Conservation (phyloP, 2,329 filamentous ascomycete species). For the Lasiodiplodia hormozganensis region DNA sequence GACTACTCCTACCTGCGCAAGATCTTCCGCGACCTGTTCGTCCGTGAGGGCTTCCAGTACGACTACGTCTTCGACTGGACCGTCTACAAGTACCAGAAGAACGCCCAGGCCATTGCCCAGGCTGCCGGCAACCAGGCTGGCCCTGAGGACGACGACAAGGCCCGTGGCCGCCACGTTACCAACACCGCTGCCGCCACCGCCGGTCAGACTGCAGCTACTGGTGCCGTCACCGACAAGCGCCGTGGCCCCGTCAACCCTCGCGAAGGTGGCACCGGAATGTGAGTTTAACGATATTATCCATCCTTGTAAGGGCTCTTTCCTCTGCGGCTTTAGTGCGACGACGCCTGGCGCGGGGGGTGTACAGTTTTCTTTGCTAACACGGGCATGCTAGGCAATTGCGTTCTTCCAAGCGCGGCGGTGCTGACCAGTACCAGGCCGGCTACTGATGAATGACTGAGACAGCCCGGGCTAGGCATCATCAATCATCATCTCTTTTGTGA, state of each 20-base stretch:
- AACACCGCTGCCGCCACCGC: slow-evolving; percentile 71
- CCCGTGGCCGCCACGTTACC: slow-evolving; percentile 61
- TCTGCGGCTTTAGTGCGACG: slow-evolving; percentile 79
- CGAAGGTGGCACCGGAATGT: slow-evolving; percentile 94
- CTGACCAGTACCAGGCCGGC: slow-evolving; percentile 55
- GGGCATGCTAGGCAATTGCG: slow-evolving; percentile 57
- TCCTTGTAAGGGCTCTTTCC: slow-evolving; percentile 89
- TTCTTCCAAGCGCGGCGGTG: slow-evolving; percentile 58
- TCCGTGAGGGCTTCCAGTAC: slow-evolving; percentile 99
- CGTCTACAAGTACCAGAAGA: slow-evolving; percentile 99
- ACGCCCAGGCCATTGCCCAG: slow-evolving; percentile 91
- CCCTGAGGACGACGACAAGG: slow-evolving; percentile 79
- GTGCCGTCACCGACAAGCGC: slow-evolving; percentile 69
- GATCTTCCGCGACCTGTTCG: slow-evolving; percentile 99
- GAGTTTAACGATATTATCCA: slow-evolving; percentile 76
- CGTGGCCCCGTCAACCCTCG: slow-evolving; percentile 77
- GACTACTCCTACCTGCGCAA: slow-evolving; percentile 99
- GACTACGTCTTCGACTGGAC: slow-evolving; percentile 99
- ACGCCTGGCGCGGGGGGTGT: slow-evolving; percentile 75
- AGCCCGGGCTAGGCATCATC: slow-evolving; percentile 44
- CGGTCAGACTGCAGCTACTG: slow-evolving; percentile 63
- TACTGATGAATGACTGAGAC: slow-evolving; percentile 50
- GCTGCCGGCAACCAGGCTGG: slow-evolving; percentile 71
- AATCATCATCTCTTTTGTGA: slow-evolving; percentile 44
- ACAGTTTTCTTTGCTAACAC: slow-evolving; percentile 55